Percentiles rank a stretch among this genome's conserved stretches.
Evolutionary conservation across 1,284 basidiomycete genomes (phyloP).

Genomic region (Sparassis latifolia): DNA sequence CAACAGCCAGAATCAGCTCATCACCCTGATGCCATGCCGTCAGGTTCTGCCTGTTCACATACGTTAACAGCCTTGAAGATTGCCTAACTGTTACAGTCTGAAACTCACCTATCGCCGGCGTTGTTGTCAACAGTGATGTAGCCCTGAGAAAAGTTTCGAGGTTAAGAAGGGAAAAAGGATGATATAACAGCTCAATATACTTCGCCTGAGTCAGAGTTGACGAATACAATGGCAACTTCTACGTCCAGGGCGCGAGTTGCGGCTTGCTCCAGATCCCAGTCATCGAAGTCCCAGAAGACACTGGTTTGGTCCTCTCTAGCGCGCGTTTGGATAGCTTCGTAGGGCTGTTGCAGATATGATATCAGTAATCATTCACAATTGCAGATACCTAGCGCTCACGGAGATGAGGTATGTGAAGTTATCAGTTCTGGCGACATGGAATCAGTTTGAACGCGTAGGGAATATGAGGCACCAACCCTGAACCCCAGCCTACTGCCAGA

Average conservation of each 20-base stretch:
- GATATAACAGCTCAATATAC: background rate
- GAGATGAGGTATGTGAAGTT: constrained; percentile 40
- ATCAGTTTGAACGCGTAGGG: too few species aligned
- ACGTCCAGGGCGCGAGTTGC: constrained; percentile 41
- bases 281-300: constrained; percentile 57
- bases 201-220: background rate
- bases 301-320: constrained; percentile 52
- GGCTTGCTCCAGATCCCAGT: constrained; percentile 55
- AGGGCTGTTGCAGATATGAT: constrained; percentile 47
- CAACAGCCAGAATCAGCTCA: constrained; percentile 50
- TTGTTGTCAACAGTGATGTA: constrained; percentile 77
- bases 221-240: constrained; percentile 39
- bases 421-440: too few species aligned
- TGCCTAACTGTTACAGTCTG: background rate
- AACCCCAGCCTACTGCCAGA: constrained; percentile 80
- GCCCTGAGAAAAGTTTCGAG: constrained; percentile 65
- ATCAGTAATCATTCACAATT: too few species aligned
- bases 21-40: constrained; percentile 79
- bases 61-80: background rate
- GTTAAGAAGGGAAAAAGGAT: constrained; percentile 59
- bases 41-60: constrained; percentile 55
- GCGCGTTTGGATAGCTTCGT: constrained; percentile 65
- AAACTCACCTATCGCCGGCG: constrained; percentile 55
- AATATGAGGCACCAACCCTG: constrained; percentile 27
- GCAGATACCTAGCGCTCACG: too few species aligned